These are phyloP conservation scores for Scenedesmus sp. DNA, from an alignment of 163 green algal genomes.

Conservation along the genomic window DNA sequence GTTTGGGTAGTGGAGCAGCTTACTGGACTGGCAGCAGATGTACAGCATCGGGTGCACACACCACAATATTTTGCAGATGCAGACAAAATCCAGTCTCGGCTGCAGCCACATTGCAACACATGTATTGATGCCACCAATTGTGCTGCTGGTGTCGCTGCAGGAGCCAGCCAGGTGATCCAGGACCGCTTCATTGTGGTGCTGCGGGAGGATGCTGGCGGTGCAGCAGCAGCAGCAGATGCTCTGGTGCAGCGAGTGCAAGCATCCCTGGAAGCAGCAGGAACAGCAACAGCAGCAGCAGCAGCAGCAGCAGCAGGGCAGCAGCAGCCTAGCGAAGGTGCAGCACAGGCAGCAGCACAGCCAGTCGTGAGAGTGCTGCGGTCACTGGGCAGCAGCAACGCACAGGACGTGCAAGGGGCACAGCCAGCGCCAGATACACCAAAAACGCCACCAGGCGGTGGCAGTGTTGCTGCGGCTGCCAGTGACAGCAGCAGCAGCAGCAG, in stretches of 20 bases:
- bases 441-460: neutral
- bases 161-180: neutral
- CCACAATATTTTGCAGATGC: no score
- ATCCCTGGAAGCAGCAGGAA: slow-evolving; percentile 1
- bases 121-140: no score
- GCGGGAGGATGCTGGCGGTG: neutral
- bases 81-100: no score
- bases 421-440: neutral
- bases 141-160: neutral
- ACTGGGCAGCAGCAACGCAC: neutral
- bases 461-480: neutral
- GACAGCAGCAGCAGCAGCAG: neutral
- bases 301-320: neutral
- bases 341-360: neutral
- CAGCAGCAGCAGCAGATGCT: neutral
- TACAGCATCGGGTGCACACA: no score
- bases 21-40: no score
- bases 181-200: neutral
- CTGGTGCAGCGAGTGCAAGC: neutral
- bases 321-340: neutral
- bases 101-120: no score
- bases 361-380: neutral
- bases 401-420: neutral
- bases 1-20: no score
- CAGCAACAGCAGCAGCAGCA: neutral